A percentile compares a stretch with the other conserved stretches of the same genome.
phyloP scores from a whole-genome alignment of 108 stramenopile genomes.

The Asterionellopsis glacialis region DNA sequence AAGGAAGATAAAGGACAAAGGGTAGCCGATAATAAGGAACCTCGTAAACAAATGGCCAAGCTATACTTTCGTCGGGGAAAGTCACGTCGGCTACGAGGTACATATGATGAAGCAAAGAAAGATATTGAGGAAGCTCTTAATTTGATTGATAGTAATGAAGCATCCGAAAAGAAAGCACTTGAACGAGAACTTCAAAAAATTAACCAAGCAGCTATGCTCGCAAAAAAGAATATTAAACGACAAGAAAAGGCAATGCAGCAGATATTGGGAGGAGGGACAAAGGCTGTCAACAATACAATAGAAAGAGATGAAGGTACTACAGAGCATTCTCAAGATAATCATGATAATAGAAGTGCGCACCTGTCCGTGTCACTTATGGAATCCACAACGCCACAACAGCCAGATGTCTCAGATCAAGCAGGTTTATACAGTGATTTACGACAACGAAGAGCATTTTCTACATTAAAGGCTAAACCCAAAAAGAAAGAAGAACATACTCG shows the following conservation, averaged over 20 bases:
- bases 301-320: too few species aligned
- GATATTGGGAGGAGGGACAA: not conserved
- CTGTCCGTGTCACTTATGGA: too few species aligned
- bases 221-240: conserved; percentile 23
- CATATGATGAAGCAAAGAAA: conserved; percentile 40
- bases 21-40: conserved; percentile 1
- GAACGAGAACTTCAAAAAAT: conserved; percentile 24
- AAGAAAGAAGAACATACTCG: not conserved
- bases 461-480: not conserved
- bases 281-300: too few species aligned
- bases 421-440: not conserved
- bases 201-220: conserved; percentile 18
- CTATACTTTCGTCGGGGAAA: conserved; percentile 69
- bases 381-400: too few species aligned
- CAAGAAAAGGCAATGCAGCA: conserved; percentile 35
- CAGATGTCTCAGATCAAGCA: not conserved
- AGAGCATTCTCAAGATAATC: too few species aligned
- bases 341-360: too few species aligned
- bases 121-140: conserved; percentile 45
- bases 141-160: conserved; percentile 9
- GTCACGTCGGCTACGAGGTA: conserved; percentile 59
- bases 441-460: not conserved
- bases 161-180: conserved; percentile 22
- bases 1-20: conserved; percentile 2
- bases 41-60: conserved; percentile 25